Base-by-base conservation (phyloP, 257 asterid genomes). In the Nicotiana obtusifolia region DNA sequence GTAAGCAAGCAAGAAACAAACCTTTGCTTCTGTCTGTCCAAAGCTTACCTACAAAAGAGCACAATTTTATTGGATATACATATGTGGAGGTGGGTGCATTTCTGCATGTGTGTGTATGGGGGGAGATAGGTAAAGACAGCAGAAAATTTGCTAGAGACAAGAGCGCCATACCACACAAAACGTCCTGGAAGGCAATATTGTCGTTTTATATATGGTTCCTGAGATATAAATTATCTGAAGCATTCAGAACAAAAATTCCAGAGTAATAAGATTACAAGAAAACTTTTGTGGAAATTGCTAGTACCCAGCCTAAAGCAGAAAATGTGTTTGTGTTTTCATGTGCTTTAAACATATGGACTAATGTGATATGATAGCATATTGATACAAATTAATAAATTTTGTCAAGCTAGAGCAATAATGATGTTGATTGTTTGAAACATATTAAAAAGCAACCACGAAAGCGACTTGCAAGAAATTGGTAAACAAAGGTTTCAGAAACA, bases 1-100 rank as follows among this genome's bases (percentile, higher is more conserved):
- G 17, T 49, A 22, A 59, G 62, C 7, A 52, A 61, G 28, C 9
- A 64, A 44, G 67, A 76, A 76, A 79, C 94, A 83, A 82, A 91
- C 98, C 99, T 95, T 95, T 81, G 98, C 99, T 92, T 95, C 99
- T 81, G 97, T 88, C 69, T 86, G 99, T 88, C 92, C 93, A 89
- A 95, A 92, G 93, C 93, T 93, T 22, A 95, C 98, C 99, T 95
- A 65, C 52, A 78, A 73, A 83, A 56, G 30, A 60, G 57, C 13
- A 31, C 75, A 20, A 81, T 65, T 61, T 64, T 64, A 76, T 60
- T 30, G 52, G 31, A 78, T 7, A 26, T 52, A 56, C 33, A 65
- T 71, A 47, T n/a, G 35, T 54, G 77, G 6, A 52, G 20, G 67
- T 14, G 49, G 17, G 20, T 61, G 77, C 1, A 3, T 41, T 9